Evolutionary conservation across 352 stramenopile genomes (phyloP), one percentile per base, ranked within the genome.

Genomic region (Bremia lactucae): DNA sequence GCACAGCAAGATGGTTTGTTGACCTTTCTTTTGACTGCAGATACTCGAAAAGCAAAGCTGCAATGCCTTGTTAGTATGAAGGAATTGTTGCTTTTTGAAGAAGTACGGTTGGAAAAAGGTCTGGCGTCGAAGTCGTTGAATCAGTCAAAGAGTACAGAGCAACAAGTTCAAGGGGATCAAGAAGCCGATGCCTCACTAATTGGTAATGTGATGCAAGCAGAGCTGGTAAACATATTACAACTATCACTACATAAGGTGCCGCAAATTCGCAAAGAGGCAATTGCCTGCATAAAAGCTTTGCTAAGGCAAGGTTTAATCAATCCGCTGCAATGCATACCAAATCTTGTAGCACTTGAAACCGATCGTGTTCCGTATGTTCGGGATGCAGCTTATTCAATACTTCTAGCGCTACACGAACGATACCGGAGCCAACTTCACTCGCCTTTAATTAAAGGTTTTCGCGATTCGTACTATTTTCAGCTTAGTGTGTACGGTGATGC

Each of bases 171-270:
- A 54, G 78, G 81, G n/a, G 81, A 94, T 31, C 81, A 91, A 51
- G 77, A 91, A 65, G 76, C 72, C 10, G 78, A 90, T 22, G 76
- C 76, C 14, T 81, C 76, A 5, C 62, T 91, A n/a, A 90, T 94
- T 29, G 81, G 79, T 20, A 79, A 79, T 21, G 68, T 94, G 9
- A 90, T 91, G 77, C 78, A 91, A 50, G 79, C 65, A n/a, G 74
- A 94, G 28, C 51, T 94, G 9, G 36, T 37, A 8, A 80, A 85
- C 25, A 59, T 89, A 8, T 51, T 91, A 42, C 15, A 35, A 16
- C 33, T 89, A n/a, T 63, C 61, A 13, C 24, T 84, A 3, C 47
- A 75, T 4, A 81, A 81, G 15, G 48, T 71, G 29, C 51, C 68
- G 6, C 67, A 71, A 42, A 74, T 94, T 39, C 74, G 81, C 15